Base-by-base conservation (phyloP, 2,329 filamentous ascomycete genomes). In the Zalaria obscura region DNA sequence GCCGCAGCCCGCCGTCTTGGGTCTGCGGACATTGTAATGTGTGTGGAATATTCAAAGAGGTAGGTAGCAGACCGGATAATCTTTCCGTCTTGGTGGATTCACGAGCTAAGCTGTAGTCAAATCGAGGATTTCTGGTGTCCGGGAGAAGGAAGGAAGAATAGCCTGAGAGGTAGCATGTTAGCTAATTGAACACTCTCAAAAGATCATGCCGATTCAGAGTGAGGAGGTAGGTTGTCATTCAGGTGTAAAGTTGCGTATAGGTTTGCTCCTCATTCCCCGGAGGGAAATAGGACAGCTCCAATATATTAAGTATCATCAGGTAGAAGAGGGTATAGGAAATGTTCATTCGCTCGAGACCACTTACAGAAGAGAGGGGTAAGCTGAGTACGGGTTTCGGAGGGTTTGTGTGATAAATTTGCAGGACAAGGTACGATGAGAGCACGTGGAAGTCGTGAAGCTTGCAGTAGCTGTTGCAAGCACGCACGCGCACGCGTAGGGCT, bases 1-100 rank as follows among this genome's bases (percentile, higher is more conserved):
- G 65, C 64, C 36, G 45, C 44, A 27, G 41, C 35, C 46, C 65
- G 61, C 36, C 52, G 62, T 47, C 72, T 65, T 42, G 73, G 72
- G 47, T 67, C 64, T 45, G 54, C 50, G 39, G 62, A 59, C 60
- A 64, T 65, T 38, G 26, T 38, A 36, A 49, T 35, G 47, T n/a
- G 34, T 36, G 34, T 25, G 31, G 31, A 33, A 33, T 8, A 33
- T 33, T 33, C n/a, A 33, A n/a, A 33, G 31, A 33, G 18, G 18
- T 18, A 18, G 18, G 18, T 18, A 18, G 18, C 18, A 18, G 18
- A 18, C 18, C 18, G 18, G 18, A 33, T 33, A 33, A 33, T n/a
- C 8, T 33, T 33, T 33, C 8, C 8, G n/a, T 33, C 11, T 36
- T 10, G 34, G 3, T 18, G 6, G 6, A 6, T 11, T 7, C 6